phyloP scores from a whole-genome alignment of 73 alveolate species.

The Breviolum minutum region DNA sequence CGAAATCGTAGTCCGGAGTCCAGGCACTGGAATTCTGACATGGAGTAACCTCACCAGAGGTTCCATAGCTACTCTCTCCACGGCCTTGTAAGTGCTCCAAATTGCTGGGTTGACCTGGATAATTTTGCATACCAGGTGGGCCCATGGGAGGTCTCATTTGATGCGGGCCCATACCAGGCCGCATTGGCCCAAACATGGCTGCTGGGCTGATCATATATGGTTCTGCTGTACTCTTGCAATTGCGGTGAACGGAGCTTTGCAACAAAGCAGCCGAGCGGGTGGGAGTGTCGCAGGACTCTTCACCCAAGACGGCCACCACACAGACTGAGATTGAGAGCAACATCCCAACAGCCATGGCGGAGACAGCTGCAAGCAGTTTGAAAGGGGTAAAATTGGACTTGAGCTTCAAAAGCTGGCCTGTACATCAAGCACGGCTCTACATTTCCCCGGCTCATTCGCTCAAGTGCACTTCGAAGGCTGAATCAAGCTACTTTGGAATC shows the following conservation, averaged over 20 bases:
- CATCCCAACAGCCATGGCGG: slow-evolving; percentile 42
- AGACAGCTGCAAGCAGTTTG: slow-evolving; percentile 11
- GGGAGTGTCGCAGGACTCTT: slow-evolving; percentile 10
- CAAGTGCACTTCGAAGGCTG: too few species aligned
- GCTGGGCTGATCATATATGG: slow-evolving; percentile 15
- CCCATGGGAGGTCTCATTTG: slow-evolving; percentile 28
- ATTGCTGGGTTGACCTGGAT: not conserved
- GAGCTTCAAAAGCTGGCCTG: not conserved
- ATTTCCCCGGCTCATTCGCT: too few species aligned
- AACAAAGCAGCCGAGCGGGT: slow-evolving; percentile 31
- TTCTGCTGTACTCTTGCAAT: not conserved
- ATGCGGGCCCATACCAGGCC: not conserved
- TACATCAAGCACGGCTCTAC: too few species aligned
- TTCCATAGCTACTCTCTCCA: not conserved
- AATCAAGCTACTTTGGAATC: too few species aligned
- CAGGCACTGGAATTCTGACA: not conserved
- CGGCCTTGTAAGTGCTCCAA: not conserved
- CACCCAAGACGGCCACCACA: not conserved
- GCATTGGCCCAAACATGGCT: slow-evolving; percentile 12
- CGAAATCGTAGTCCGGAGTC: not conserved
- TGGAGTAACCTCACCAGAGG: not conserved
- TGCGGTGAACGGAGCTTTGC: slow-evolving; percentile 40
- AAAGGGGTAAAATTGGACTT: not conserved
- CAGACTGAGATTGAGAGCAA: slow-evolving; percentile 17
- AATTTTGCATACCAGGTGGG: not conserved